These are phyloP conservation scores for Scheffersomyces amazonensis DNA, from an alignment of 805 yeast genomes.

Conservation along the genomic window DNA sequence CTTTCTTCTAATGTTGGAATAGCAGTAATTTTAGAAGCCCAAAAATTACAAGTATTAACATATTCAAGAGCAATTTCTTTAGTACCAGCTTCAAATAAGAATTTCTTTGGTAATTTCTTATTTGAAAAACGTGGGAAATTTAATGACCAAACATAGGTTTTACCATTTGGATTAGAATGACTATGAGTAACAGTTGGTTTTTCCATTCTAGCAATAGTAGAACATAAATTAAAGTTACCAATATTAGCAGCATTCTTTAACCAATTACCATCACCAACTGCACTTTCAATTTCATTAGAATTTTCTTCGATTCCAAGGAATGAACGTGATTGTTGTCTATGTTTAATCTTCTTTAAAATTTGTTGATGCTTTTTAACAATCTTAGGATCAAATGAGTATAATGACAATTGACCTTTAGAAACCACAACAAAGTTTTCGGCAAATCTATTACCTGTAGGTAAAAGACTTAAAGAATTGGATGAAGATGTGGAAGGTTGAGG, in stretches of 20 bases:
- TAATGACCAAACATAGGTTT: slow-evolving; percentile 46
- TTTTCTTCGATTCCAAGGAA: slow-evolving; percentile 7
- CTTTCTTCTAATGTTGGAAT: slow-evolving; percentile 70
- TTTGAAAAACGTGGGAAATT: slow-evolving; percentile 47
- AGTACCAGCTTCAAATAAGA: slow-evolving; percentile 67
- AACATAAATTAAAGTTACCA: slow-evolving; percentile 51
- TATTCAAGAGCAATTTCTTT: slow-evolving; percentile 65
- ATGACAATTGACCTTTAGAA: slow-evolving; percentile 60
- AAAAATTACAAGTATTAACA: slow-evolving; percentile 78
- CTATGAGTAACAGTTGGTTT: slow-evolving; percentile 9
- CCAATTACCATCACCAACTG: slow-evolving; percentile 67
- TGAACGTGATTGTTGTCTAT: slow-evolving; percentile 12
- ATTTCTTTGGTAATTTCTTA: slow-evolving; percentile 33
- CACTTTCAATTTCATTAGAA: slow-evolving; percentile 17
- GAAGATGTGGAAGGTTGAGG: slow-evolving; percentile 2
- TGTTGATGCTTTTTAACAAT: slow-evolving; percentile 38
- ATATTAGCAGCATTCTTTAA: slow-evolving; percentile 57
- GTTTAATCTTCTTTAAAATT: slow-evolving; percentile 19
- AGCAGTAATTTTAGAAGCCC: slow-evolving; percentile 85
- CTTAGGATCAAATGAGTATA: slow-evolving; percentile 53
- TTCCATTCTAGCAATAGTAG: slow-evolving; percentile 47
- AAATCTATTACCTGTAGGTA: slow-evolving; percentile 25
- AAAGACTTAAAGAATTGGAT: slow-evolving; percentile 2
- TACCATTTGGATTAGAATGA: slow-evolving; percentile 8
- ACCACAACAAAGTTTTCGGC: slow-evolving; percentile 61